A percentile compares a stretch with the other conserved stretches of the same genome.
phyloP scores from a whole-genome alignment of 2,329 filamentous ascomycete genomes.

The Hortaea sp. region DNA sequence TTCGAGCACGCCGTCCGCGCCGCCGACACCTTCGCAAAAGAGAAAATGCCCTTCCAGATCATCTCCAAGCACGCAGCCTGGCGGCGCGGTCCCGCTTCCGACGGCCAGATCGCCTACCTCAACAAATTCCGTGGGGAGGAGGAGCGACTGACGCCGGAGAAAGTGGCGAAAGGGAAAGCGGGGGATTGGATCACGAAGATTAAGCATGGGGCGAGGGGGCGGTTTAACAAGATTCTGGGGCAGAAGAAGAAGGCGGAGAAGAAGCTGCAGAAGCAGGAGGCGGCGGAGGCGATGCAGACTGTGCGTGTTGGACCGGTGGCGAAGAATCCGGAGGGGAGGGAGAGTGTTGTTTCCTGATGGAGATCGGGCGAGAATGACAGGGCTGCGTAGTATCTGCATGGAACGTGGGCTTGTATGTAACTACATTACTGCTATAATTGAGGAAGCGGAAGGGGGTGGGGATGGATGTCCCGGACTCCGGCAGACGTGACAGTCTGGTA shows the following conservation, averaged over 20 bases:
- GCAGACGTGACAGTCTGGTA: too few relatives aligned
- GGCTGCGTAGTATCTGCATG: too few relatives aligned
- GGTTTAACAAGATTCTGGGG: constrained; percentile 36
- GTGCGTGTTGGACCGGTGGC: constrained; percentile 7
- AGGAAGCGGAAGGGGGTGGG: too few relatives aligned
- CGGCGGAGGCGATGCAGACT: neutral
- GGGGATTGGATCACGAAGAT: constrained; percentile 88
- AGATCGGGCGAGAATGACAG: too few relatives aligned
- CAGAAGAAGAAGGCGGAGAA: constrained; percentile 27
- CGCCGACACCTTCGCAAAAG: constrained; percentile 54
- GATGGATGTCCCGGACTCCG: too few relatives aligned
- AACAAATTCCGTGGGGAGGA: constrained; percentile 52
- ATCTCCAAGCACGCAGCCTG: constrained; percentile 59
- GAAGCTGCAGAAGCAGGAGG: constrained; percentile 33
- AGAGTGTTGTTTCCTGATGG: too few relatives aligned
- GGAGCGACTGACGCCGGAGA: constrained; percentile 43
- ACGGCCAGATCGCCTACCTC: constrained; percentile 55
- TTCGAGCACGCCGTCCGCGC: constrained; percentile 72
- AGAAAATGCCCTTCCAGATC: constrained; percentile 40
- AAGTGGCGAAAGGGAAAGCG: constrained; percentile 70
- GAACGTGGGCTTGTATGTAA: too few relatives aligned
- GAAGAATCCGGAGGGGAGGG: neutral
- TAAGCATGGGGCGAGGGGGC: constrained; percentile 66
- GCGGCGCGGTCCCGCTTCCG: constrained; percentile 55
- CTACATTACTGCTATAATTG: too few relatives aligned